Base-by-base conservation (phyloP, 2,329 filamentous ascomycete genomes). In the Daldinia sp. region DNA sequence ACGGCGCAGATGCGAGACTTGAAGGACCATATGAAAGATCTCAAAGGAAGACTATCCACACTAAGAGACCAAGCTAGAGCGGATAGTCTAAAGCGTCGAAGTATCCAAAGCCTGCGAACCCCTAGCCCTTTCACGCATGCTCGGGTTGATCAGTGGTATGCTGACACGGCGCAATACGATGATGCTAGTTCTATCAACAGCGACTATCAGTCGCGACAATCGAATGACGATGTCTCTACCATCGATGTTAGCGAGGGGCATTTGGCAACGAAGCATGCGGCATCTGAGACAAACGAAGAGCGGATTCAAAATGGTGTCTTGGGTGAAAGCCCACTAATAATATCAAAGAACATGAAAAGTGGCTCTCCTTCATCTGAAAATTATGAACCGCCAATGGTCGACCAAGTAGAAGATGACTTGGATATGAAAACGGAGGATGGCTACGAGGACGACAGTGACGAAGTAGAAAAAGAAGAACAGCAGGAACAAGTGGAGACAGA, bases 1-100 rank as follows among this genome's bases (percentile, higher is more conserved):
- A 89, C 89, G n/a, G 86, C 90, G 13, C 90, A 92, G 75, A 89
- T 93, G 76, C 89, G 90, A 7, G 87, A 88, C 58, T 83, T 97
- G 48, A 93, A 93, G 67, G 91, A 93, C 72, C 93, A 97, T 78
- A 93, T 97, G 87, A 90, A 92, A 63, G 93, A 92, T 60, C 84
- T 97, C 53, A 94, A 94, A 76, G 93, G 92, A 67, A 93, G 93
- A 75, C 94, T 97, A 39, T 94, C 93, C 1, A 91, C 85, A 15
- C 80, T 97, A 46, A 91, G 92, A 73, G 89, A 94, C 69, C 90
- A 93, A 74, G 92, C 93, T 0, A 88, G 92, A 20, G 92, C 92
- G 65, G 94, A 97, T 73, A 93, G 88, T 73, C 79, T 97, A 74
- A 90, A 92, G 75, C 87, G 94, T 57, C 88, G 90, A 62, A 97